phyloP scores from a whole-genome alignment of 2,329 filamentous ascomycete species.

The Calonectria hongkongensis region DNA sequence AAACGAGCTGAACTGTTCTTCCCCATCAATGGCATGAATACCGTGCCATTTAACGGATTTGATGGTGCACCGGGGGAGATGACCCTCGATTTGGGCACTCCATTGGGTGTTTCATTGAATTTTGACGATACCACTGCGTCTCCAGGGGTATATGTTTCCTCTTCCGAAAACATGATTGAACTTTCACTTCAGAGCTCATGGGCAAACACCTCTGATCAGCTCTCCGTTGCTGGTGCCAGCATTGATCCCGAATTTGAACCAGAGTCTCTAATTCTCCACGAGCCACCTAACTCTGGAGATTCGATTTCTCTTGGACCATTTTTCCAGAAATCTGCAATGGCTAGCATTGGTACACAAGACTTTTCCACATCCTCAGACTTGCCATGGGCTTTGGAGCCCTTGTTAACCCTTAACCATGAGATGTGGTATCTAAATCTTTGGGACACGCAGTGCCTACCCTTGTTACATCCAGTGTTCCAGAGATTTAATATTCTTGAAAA shows the following conservation, averaged over 20 bases:
- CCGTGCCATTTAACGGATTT: not conserved
- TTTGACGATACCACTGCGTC: not conserved
- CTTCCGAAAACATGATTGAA: not conserved
- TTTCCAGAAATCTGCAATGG: not conserved
- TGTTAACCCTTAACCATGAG: not conserved
- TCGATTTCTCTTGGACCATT: too few species aligned
- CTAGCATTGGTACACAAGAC: not conserved
- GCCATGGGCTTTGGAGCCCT: not conserved
- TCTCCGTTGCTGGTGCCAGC: not conserved
- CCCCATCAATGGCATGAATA: not conserved
- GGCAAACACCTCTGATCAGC: not conserved
- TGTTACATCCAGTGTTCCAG: slow-evolving; percentile 32
- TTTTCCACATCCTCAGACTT: not conserved
- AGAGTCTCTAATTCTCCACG: not conserved
- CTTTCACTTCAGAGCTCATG: not conserved
- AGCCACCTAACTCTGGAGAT: not conserved
- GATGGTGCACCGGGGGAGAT: too few species aligned
- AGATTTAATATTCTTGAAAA: not conserved
- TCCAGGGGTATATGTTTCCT: rapidly evolving
- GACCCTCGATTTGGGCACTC: not conserved
- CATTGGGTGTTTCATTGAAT: not conserved
- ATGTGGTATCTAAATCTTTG: slow-evolving; percentile 36
- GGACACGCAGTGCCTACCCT: slow-evolving; percentile 34
- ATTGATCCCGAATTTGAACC: not conserved
- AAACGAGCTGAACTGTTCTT: rapidly evolving